Evolutionary conservation across 768 basidiomycete genomes (phyloP), one percentile per base, ranked within the genome.

Genomic region (Suillus hirtellus): DNA sequence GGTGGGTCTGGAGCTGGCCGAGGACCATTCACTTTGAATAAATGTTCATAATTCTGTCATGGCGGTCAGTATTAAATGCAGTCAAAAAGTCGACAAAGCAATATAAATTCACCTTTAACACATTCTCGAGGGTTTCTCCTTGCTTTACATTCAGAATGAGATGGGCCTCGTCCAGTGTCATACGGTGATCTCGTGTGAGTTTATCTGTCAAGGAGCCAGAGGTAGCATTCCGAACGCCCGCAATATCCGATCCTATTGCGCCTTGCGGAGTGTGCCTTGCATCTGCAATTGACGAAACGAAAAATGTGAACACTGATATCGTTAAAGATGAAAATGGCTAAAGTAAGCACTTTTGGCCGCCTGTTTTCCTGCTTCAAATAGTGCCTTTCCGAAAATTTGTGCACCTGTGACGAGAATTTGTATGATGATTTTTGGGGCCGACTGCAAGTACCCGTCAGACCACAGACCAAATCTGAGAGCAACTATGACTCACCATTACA

Each of bases 121-220:
- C 79, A 50, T 78, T 81, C 72, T 94, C 89, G 71, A 90, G 72
- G 0, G 80, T 70, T 27, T 92, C 90, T 24, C 83, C 90, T 43
- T 85, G 85, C 75, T 94, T 96, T 24, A 86, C 79, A 74, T 99
- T 98, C 65, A 99, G 78, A 71, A 99, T 95, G 63, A 97, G 79
- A 70, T 89, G 89, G 21, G 96, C 97, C 78, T 99, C 97, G 68
- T 98, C 96, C 68, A 96, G 70, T 8, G 94, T 95, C 95, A 99
- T 96, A 59, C 89, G 87, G 70, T 95, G 88, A 66, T 92, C 86
- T 67, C 89, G 85, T 60, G 93, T 94, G 44, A 97, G 78, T 70
- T 84, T 86, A 81, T 95, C 93, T 12, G 90, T 92, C 9, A 81
- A 67, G 31, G 91, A 92, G n/a, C 83, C 84, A 15, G 90, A 88